Conservation (phyloP, 257 asterid genomes). For the Jasminum sambac region DNA sequence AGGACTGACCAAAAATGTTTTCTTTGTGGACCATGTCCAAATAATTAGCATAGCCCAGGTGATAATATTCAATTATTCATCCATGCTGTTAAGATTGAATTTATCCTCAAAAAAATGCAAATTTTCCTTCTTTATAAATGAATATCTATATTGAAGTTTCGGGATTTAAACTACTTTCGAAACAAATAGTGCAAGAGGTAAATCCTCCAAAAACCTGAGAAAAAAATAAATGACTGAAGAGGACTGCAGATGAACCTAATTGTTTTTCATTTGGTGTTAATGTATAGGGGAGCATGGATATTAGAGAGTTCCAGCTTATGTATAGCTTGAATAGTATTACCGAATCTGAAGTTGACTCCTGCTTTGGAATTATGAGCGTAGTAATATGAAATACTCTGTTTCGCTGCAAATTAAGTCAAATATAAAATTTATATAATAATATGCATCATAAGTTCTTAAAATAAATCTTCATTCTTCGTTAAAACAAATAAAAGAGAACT, state of each 20-base stretch:
- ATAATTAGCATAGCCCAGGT: background rate
- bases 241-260: background rate
- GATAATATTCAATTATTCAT: background rate
- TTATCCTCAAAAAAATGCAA: background rate
- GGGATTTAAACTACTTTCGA: background rate
- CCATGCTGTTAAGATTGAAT: background rate
- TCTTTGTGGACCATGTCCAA: background rate
- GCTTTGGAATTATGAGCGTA: slow-evolving; percentile 60
- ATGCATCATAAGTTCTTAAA: background rate
- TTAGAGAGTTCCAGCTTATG: slow-evolving; percentile 7
- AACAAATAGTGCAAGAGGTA: background rate
- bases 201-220: background rate
- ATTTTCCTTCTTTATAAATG: background rate
- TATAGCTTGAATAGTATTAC: slow-evolving; percentile 26
- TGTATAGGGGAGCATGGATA: background rate
- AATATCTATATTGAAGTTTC: background rate
- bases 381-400: slow-evolving; percentile 53
- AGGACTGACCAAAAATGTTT: background rate
- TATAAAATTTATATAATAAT: slow-evolving; percentile 18
- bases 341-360: slow-evolving; percentile 60
- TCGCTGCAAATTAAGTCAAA: slow-evolving; percentile 39
- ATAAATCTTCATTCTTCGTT: slow-evolving; percentile 13
- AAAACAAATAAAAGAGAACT: background rate
- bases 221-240: background rate
- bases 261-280: background rate